Base-by-base conservation (phyloP, 768 basidiomycete species). In the Tulasnella sp. region DNA sequence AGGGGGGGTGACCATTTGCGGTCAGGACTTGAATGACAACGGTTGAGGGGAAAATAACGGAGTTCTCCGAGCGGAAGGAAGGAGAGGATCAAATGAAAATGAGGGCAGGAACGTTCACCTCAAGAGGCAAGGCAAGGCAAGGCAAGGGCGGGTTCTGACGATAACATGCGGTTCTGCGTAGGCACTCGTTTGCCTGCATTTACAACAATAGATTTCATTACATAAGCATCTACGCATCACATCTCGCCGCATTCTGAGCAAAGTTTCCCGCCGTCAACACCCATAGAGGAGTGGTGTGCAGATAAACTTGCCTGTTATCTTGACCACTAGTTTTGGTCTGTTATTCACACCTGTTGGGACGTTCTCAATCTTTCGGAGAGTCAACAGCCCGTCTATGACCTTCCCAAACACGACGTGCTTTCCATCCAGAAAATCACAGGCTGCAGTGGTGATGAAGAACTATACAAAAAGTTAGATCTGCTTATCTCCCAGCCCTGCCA, bases 401-500 rank as follows among this genome's bases (percentile, higher is more conserved):
- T 77, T 82, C 5, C 91, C 91, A 64, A 96, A 96, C 1, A 93
- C 90, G 63, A 92, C 85, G 67, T 94, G 91, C 68, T 93, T 90
- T 62, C 82, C 88, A 67, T 99, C 93, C 41, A 99, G 78, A 70
- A 98, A 98, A 61, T 93, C 89, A 62, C 93, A 94, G 63, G 87
- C 85, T 7, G 82, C 88, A 1, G 89, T 92, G 0, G 96, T 99
- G 67, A 99, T 83, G 75, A 99, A 99, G 74, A 98, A 99, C 80
- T 94, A 2, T 34, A 55, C 12, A 4, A 31, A 15, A 48, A 14
- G 23, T 57, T 14, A 40, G n/a, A 9, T n/a, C 15, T 32, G 25
- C 21, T 14, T 8, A 35, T 46, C 27, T 3, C 12, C 14, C 19
- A 51, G 43, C 15, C n/a, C 23, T 8, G 36, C 9, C n/a, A 31